Evolutionary conservation across 2,329 filamentous ascomycete species (phyloP).

Genomic region (Aspergillus amoenus): DNA sequence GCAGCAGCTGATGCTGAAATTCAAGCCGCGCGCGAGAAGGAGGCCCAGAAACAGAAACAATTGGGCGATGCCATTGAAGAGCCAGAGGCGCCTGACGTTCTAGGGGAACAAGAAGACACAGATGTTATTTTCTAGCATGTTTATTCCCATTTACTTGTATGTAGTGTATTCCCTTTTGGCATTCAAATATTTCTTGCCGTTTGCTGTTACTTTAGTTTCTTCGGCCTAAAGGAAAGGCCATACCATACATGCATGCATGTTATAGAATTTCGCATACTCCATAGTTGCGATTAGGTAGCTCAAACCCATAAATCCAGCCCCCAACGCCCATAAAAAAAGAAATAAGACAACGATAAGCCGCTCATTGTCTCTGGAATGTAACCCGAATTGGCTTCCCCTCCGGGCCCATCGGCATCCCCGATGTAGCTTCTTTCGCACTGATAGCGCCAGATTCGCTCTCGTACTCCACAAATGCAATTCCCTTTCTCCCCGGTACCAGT

Average conservation of each 20-base stretch:
- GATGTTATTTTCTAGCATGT: conserved; percentile 76
- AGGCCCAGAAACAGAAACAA: conserved; percentile 58
- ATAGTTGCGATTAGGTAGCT: conserved; percentile 1
- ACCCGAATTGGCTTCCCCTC: conserved; percentile 82
- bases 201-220: conserved; percentile 1
- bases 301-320: conserved; percentile 19
- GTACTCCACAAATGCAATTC: conserved; percentile 96
- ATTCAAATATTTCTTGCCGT: conserved; percentile 13
- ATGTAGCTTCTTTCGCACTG: conserved; percentile 88
- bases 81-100: conserved; percentile 59
- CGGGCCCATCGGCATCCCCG: conserved; percentile 75
- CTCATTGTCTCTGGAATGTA: conserved; percentile 88
- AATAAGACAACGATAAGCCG: conserved; percentile 11
- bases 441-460: conserved; percentile 87
- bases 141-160: conserved; percentile 16
- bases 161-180: conserved; percentile 22
- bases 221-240: background rate
- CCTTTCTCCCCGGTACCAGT: conserved; percentile 78
- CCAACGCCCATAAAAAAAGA: conserved; percentile 30
- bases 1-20: conserved; percentile 73
- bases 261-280: background rate
- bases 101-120: conserved; percentile 74
- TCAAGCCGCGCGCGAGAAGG: conserved; percentile 51
- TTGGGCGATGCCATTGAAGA: conserved; percentile 48
- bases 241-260: background rate